Evolutionary conservation across 768 basidiomycete genomes (phyloP).

Genomic region (Psilocybe cubensis): DNA sequence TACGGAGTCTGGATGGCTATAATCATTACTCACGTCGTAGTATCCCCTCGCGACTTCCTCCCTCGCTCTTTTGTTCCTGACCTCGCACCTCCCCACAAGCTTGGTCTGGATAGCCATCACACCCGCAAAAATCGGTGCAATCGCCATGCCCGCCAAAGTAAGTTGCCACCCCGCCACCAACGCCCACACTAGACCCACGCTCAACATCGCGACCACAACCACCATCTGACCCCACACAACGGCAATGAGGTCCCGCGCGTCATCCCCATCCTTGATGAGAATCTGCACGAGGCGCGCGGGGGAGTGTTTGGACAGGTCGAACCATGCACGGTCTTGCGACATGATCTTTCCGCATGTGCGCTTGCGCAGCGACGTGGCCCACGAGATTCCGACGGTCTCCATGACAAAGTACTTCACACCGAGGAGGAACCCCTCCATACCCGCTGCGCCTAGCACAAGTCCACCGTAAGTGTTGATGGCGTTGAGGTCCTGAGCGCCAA

Average conservation of each 20-base stretch:
- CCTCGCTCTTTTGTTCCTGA: slow-evolving; percentile 81
- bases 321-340: slow-evolving; percentile 85
- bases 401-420: slow-evolving; percentile 82
- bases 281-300: slow-evolving; percentile 68
- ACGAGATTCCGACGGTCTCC: slow-evolving; percentile 72
- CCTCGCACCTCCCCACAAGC: slow-evolving; percentile 73
- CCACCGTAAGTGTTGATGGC: slow-evolving; percentile 73
- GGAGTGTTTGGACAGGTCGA: slow-evolving; percentile 68
- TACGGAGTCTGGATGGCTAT: neutral
- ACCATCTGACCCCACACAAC: slow-evolving; percentile 71
- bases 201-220: slow-evolving; percentile 81
- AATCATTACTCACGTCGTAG: slow-evolving; percentile 68
- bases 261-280: slow-evolving; percentile 89
- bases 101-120: slow-evolving; percentile 76
- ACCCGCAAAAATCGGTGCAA: slow-evolving; percentile 82
- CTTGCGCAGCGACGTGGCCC: slow-evolving; percentile 72
- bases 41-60: slow-evolving; percentile 86
- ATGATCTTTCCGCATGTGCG: slow-evolving; percentile 62
- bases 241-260: slow-evolving; percentile 77
- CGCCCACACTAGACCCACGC: slow-evolving; percentile 88
- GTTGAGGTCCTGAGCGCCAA: slow-evolving; percentile 62
- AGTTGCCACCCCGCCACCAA: slow-evolving; percentile 89
- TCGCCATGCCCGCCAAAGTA: slow-evolving; percentile 85
- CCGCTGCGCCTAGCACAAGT: slow-evolving; percentile 74
- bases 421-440: slow-evolving; percentile 73